Conservation (phyloP, 805 yeast genomes). For the Maudiozyma bulderi region DNA sequence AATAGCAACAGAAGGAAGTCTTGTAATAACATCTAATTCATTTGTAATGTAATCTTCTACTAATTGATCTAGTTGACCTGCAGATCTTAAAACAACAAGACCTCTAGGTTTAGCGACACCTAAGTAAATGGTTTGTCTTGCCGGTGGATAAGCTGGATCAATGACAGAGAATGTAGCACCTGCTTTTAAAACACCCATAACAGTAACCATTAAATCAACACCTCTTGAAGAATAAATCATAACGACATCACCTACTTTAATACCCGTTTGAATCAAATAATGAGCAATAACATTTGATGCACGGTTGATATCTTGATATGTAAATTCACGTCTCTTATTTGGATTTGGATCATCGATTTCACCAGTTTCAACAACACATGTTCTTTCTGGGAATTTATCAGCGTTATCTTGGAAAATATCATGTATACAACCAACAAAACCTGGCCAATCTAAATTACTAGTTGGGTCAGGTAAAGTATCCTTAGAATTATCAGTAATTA, state of each 20-base stretch:
- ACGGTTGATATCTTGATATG: conserved; percentile 79
- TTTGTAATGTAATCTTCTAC: conserved; percentile 70
- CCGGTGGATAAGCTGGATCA: conserved; percentile 98
- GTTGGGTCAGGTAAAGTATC: conserved; percentile 78
- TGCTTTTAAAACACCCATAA: conserved; percentile 95
- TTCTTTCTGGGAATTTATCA: conserved; percentile 68
- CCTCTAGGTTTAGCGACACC: conserved; percentile 92
- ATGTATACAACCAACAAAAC: conserved; percentile 90
- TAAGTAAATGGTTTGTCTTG: conserved; percentile 87
- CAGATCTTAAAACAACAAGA: conserved; percentile 79
- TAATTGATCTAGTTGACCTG: conserved; percentile 68
- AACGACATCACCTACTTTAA: conserved; percentile 85
- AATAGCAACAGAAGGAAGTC: conserved; percentile 69
- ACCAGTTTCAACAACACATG: conserved; percentile 83
- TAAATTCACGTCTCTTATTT: conserved; percentile 54
- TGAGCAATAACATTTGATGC: conserved; percentile 92
- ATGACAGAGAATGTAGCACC: conserved; percentile 98
- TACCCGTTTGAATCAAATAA: conserved; percentile 70
- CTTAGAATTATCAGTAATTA: conserved; percentile 60
- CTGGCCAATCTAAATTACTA: conserved; percentile 76
- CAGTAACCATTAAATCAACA: conserved; percentile 92
- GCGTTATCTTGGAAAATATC: conserved; percentile 91
- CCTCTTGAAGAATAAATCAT: conserved; percentile 98
- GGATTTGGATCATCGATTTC: conserved; percentile 42
- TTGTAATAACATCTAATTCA: conserved; percentile 63